Evolutionary conservation across 345 rosid species (phyloP), one percentile per base, ranked within the genome.

Genomic region (Sapria himalayana): DNA sequence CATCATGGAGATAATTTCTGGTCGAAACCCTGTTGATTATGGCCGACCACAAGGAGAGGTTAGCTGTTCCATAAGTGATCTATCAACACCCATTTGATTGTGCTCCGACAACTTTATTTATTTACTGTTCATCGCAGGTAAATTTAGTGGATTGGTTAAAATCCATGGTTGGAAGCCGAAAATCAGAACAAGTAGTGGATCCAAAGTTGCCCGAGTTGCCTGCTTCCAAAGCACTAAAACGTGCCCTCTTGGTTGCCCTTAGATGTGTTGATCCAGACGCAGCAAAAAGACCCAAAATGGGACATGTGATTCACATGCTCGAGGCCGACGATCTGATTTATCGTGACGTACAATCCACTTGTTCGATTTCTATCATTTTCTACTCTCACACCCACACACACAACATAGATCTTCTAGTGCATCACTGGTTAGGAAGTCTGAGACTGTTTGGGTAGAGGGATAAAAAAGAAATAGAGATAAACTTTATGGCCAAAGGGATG

Each of bases 231-330:
- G 97, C 92, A 17, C 74, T 86, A 31, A 86, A 86, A 57, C 85
- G 97, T 1, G 63, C 60, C 24, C 62, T 86, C 20, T 60, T 86
- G 37, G 94, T 86, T 4, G 97, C 97, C 24, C 61, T 81, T 33
- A 70, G 82, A 35, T 86, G 97, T 54, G 94, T 86, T 42, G 97
- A 86, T 55, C 94, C 97, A 5, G 97, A 86, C 32, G 94, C 85
- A 13, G 73, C 78, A 33, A 86, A 78, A 61, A 72, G 97, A 52
- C 97, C 97, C 33, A 86, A 78, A 64, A 86, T 86, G 94, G 94
- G 92, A 33, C 77, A 86, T 47, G 71, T 86, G 29, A 76, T 86
- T 59, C 97, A 86, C 73, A 81, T 81, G 97, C 92, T 86, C n/a
- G 97, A 81, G 67, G 85, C 92, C 6, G 97, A 86, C 54, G 82